Conservation (phyloP, 2,329 filamentous ascomycete genomes). For the Talaromyces amestolkiae region DNA sequence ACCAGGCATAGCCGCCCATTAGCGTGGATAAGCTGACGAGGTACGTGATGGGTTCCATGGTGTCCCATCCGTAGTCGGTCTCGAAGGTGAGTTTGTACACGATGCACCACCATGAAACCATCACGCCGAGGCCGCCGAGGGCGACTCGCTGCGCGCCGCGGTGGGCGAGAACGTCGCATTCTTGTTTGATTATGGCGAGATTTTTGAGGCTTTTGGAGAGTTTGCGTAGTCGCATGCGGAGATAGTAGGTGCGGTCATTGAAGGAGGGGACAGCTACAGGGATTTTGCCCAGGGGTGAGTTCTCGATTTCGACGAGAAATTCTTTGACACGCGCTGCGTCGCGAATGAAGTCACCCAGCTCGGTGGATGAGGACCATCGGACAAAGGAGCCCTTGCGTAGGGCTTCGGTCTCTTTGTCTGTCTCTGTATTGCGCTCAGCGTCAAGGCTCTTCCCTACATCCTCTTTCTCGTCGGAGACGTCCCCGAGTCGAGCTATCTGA, state of each 20-base stretch:
- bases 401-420: conserved; percentile 22
- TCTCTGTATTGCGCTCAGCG: conserved; percentile 40
- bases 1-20: conserved; percentile 90
- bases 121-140: conserved; percentile 70
- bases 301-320: conserved; percentile 81
- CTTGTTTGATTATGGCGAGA: conserved; percentile 71
- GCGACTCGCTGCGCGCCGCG: conserved; percentile 74
- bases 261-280: conserved; percentile 81
- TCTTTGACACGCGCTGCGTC: conserved; percentile 82
- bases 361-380: conserved; percentile 82
- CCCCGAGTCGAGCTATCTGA: conserved; percentile 22
- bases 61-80: conserved; percentile 82
- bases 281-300: conserved; percentile 61
- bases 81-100: conserved; percentile 69
- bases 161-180: conserved; percentile 77
- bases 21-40: conserved; percentile 80
- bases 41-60: conserved; percentile 88
- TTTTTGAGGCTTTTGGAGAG: conserved; percentile 66
- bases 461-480: conserved; percentile 14
- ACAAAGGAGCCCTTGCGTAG: conserved; percentile 63
- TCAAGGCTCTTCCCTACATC: neutral
- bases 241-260: conserved; percentile 84
- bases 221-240: conserved; percentile 72
- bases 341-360: conserved; percentile 90
- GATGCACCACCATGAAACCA: conserved; percentile 75